Evolutionary conservation across 2,329 filamentous ascomycete genomes (phyloP).

Genomic region (Raffaelea ambrosiae): DNA sequence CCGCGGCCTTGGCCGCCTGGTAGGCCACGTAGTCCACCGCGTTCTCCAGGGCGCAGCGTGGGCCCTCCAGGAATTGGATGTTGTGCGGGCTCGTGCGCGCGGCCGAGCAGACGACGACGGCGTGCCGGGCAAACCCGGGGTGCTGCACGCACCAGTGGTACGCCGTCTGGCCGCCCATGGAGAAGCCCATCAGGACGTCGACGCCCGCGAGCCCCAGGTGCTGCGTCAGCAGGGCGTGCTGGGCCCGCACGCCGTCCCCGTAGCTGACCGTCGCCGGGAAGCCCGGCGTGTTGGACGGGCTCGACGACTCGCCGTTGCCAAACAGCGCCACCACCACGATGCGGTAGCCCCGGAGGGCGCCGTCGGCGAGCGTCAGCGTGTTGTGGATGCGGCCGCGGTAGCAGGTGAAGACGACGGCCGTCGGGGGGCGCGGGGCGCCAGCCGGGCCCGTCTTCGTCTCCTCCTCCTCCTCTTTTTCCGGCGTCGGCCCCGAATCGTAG

Average conservation of each 20-base stretch:
- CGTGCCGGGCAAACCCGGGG: slow-evolving; percentile 36
- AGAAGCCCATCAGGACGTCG: slow-evolving; percentile 43
- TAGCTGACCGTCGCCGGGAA: slow-evolving; percentile 36
- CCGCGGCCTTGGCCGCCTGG: slow-evolving; percentile 15
- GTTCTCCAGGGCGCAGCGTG: slow-evolving; percentile 36
- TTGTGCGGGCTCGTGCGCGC: slow-evolving; percentile 44
- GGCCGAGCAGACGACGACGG: slow-evolving; percentile 40
- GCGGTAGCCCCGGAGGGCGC: slow-evolving; percentile 26
- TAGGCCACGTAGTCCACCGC: slow-evolving; percentile 29
- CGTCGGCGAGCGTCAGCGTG: slow-evolving; percentile 4
- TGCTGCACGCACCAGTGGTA: slow-evolving; percentile 43
- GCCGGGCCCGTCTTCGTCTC: too few relatives aligned
- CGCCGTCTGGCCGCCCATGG: slow-evolving; percentile 46
- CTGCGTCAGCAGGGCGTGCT: slow-evolving; percentile 31
- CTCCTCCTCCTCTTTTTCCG: neutral
- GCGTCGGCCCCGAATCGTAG: slow-evolving; percentile 1
- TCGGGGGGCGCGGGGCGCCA: too few relatives aligned
- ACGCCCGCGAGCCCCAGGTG: slow-evolving; percentile 32
- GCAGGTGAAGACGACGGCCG: slow-evolving; percentile 9
- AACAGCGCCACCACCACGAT: slow-evolving; percentile 43
- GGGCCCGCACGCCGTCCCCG: slow-evolving; percentile 42
- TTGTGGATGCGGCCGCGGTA: slow-evolving; percentile 9
- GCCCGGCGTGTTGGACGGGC: slow-evolving; percentile 36
- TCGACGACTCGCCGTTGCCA: slow-evolving; percentile 44
- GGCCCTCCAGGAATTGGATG: slow-evolving; percentile 45